Evolutionary conservation across 148 eudicot species (phyloP).

Genomic region (Cornus kousa): DNA sequence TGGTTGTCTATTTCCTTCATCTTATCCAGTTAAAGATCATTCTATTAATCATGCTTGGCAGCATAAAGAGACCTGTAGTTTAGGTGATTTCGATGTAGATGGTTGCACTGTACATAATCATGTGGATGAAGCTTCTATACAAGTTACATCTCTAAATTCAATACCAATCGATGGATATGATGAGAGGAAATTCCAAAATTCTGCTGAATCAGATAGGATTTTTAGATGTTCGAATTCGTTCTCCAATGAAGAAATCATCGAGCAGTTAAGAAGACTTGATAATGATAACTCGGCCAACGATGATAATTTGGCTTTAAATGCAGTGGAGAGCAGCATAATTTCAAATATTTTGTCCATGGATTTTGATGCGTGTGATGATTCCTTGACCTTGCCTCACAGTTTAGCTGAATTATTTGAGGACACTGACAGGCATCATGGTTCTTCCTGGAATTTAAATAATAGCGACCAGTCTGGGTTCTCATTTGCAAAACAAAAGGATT

Average conservation of each 20-base stretch:
- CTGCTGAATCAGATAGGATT: constrained; percentile 36
- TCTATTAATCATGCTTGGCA: constrained; percentile 21
- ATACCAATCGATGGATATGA: constrained; percentile 24
- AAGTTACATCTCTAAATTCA: constrained; percentile 26
- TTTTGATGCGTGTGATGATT: constrained; percentile 48
- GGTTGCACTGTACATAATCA: constrained; percentile 22
- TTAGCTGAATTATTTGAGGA: constrained; percentile 27
- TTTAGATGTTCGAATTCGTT: constrained; percentile 40
- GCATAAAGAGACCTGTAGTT: constrained; percentile 18
- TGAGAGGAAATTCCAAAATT: constrained; percentile 34
- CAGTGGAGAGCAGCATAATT: constrained; percentile 49
- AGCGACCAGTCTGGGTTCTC: constrained; percentile 38
- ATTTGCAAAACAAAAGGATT: constrained; percentile 30
- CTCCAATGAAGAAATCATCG: constrained; percentile 58
- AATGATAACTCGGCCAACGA: constrained; percentile 23
- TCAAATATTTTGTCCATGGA: constrained; percentile 55
- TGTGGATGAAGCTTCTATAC: constrained; percentile 35
- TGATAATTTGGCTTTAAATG: constrained; percentile 34
- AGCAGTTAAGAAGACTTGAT: constrained; percentile 48
- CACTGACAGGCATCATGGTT: constrained; percentile 27
- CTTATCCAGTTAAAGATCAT: constrained; percentile 27
- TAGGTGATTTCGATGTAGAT: constrained; percentile 17
- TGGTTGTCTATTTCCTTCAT: constrained; percentile 25
- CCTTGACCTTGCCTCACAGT: constrained; percentile 28
- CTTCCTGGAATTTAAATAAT: constrained; percentile 37